A percentile compares a stretch with the other conserved stretches of the same genome.
Evolutionary conservation across 495 filamentous ascomycete species (phyloP).

Genomic region (Penicillium longicatenatum): DNA sequence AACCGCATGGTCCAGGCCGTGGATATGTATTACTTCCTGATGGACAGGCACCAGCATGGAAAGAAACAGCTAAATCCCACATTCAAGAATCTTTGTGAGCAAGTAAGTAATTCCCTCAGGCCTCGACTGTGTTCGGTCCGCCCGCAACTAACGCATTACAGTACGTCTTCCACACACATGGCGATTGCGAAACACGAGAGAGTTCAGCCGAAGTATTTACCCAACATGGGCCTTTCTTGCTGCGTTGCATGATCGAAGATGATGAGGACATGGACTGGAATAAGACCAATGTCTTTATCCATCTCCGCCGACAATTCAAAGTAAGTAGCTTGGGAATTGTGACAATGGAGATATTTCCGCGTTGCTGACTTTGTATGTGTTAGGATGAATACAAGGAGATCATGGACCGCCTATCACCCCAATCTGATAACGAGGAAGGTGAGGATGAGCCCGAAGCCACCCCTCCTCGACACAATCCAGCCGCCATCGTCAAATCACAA

Average conservation of each 20-base stretch:
- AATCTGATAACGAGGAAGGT: conserved; percentile 28
- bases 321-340: conserved; percentile 23
- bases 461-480: conserved; percentile 31
- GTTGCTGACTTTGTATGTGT: background rate
- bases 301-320: conserved; percentile 54
- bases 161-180: conserved; percentile 48
- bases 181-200: conserved; percentile 46
- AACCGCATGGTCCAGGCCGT: conserved; percentile 69
- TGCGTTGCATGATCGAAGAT: conserved; percentile 60
- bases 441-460: conserved; percentile 25
- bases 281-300: conserved; percentile 52
- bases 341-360: no score
- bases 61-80: conserved; percentile 41
- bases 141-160: conserved; percentile 23
- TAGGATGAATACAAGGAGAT: conserved; percentile 48
- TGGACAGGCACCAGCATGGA: conserved; percentile 48
- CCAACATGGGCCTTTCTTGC: conserved; percentile 55
- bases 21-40: conserved; percentile 67
- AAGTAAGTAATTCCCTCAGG: conserved; percentile 33
- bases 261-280: conserved; percentile 59
- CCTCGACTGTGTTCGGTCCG: background rate
- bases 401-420: conserved; percentile 31
- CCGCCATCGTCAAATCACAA: conserved; percentile 36
- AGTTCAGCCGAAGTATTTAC: conserved; percentile 55
- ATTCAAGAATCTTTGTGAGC: conserved; percentile 44